Percentiles rank a stretch among this genome's conserved stretches.
phyloP scores from a whole-genome alignment of 352 stramenopile species.

The Phytophthora podocarpi region DNA sequence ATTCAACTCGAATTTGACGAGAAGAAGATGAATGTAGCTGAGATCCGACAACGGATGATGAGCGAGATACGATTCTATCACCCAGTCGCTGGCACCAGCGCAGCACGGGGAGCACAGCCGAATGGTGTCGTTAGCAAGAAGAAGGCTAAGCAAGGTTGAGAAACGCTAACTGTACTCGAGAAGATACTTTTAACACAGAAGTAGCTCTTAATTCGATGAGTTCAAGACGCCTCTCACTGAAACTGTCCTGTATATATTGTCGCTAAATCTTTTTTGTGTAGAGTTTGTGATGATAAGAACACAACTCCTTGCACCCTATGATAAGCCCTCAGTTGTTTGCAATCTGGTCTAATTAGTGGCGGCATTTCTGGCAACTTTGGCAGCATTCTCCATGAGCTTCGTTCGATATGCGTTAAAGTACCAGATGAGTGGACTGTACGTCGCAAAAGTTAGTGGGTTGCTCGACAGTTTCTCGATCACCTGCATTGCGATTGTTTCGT shows the following conservation, averaged over 20 bases:
- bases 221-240: too few relatives aligned
- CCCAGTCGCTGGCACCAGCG: slow-evolving; percentile 37
- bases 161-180: background rate
- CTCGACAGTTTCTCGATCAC: background rate
- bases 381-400: too few relatives aligned
- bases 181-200: slow-evolving; percentile 23
- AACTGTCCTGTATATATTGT: background rate
- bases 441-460: background rate
- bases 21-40: slow-evolving; percentile 79
- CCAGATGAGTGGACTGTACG: background rate
- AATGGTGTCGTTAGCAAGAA: slow-evolving; percentile 42
- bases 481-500: background rate
- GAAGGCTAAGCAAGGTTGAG: slow-evolving; percentile 42
- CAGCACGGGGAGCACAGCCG: slow-evolving; percentile 9
- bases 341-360: too few relatives aligned
- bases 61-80: slow-evolving; percentile 84
- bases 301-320: too few relatives aligned
- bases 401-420: background rate
- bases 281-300: too few relatives aligned
- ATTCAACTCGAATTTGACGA: slow-evolving; percentile 89
- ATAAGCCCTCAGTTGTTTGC: too few relatives aligned
- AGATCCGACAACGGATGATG: slow-evolving; percentile 85
- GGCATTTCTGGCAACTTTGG: too few relatives aligned
- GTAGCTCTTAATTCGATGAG: slow-evolving; percentile 5
- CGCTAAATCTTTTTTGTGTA: too few relatives aligned